Base-by-base conservation (phyloP, 2,329 filamentous ascomycete species). In the Fusarium clavum region DNA sequence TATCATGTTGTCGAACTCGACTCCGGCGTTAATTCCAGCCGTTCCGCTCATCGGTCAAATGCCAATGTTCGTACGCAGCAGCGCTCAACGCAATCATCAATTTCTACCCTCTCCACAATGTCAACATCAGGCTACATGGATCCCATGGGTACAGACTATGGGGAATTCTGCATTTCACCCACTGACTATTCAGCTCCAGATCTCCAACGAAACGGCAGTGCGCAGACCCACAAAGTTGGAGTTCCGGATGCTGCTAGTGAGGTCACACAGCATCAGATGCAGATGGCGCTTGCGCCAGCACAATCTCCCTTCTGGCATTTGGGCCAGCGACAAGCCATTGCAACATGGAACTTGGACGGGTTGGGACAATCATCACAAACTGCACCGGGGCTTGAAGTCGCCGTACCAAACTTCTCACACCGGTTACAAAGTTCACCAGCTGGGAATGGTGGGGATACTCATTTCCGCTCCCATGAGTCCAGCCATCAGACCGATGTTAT, bases 1-100 rank as follows among this genome's bases (percentile, higher is more conserved):
- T 4, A 5, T 22, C 3, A 7, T 4, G 3, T 7, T 8, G 10
- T 24, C 6, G 47, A 49, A 18, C 30, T 49, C 13, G 47, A 18
- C 5, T 34, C 29, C 0, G 6, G 3, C 3, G 18, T 2, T 0
- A n/a, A n/a, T n/a, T n/a, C n/a, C n/a, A n/a, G n/a, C 3, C 2
- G 10, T 6, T 14, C 16, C 6, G 2, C 8, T 4, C 12, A 18
- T 12, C 3, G 3, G 6, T 13, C 8, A 13, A 5, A 1, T 18
- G 18, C 16, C 5, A 20, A 14, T 0, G 5, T 4, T 2, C 29
- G 9, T 18, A 6, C 12, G 3, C 29, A 9, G n/a, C 14, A 49
- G 16, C 5, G 5, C 2, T 16, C 8, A 7, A 3, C 11, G 0
- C 8, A 32, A 16, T 14, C 16, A 3, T 32, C 47, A 34, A 5